phyloP scores from a whole-genome alignment of 2,329 filamentous ascomycete species.

The Dothideomycetes sp. region DNA sequence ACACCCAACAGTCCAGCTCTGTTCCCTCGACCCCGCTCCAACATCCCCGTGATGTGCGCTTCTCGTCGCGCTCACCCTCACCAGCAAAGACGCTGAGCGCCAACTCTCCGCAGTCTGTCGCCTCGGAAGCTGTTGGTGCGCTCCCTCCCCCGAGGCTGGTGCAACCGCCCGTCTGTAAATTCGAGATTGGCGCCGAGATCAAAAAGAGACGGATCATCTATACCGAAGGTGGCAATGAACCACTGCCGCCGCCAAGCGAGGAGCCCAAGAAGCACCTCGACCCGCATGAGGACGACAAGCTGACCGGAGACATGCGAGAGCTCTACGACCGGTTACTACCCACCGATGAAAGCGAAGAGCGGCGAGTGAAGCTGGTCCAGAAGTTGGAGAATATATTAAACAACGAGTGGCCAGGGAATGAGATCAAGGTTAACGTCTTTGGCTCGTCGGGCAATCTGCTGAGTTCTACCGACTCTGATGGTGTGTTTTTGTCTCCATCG shows the following conservation, averaged over 20 bases:
- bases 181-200: constrained; percentile 75
- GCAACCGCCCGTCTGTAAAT: constrained; percentile 59
- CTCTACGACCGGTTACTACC: constrained; percentile 80
- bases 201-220: constrained; percentile 85
- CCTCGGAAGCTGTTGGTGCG: constrained; percentile 74
- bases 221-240: constrained; percentile 64
- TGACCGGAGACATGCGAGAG: constrained; percentile 74
- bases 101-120: constrained; percentile 80
- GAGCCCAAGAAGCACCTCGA: constrained; percentile 60
- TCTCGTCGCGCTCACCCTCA: constrained; percentile 69
- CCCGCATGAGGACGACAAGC: constrained; percentile 59
- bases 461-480: constrained; percentile 91
- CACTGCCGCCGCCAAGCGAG: constrained; percentile 58
- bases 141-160: constrained; percentile 54
- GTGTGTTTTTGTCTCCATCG: constrained; percentile 39
- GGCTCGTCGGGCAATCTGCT: constrained; percentile 95
- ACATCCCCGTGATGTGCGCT: constrained; percentile 70
- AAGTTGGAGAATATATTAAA: constrained; percentile 87
- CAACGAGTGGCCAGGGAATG: constrained; percentile 78
- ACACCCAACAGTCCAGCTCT: constrained; percentile 64
- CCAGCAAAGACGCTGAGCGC: constrained; percentile 60
- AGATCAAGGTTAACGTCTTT: constrained; percentile 87
- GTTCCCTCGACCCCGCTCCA: constrained; percentile 91
- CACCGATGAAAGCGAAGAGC: constrained; percentile 64
- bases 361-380: constrained; percentile 63